These are phyloP conservation scores for Candida morakotiae DNA, from an alignment of 805 yeast species.

Conservation along the genomic window DNA sequence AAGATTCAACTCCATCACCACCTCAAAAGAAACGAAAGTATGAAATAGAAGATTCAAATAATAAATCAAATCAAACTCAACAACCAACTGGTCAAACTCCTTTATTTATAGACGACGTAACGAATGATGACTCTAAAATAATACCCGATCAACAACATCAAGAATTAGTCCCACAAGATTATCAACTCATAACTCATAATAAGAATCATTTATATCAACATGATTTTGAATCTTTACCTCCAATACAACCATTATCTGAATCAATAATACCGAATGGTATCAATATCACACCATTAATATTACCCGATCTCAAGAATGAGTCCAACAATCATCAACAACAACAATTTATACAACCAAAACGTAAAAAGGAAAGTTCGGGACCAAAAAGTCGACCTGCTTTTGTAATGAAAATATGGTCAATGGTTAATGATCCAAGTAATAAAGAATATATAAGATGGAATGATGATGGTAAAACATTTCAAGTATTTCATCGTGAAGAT, in stretches of 20 bases:
- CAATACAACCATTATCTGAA: slow-evolving; percentile 27
- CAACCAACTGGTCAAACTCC: slow-evolving; percentile 11
- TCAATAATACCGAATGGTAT: slow-evolving; percentile 22
- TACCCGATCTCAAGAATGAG: slow-evolving; percentile 7
- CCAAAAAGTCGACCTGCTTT: slow-evolving; percentile 80
- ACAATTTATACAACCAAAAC: neutral
- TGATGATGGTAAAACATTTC: slow-evolving; percentile 79
- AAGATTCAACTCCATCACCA: slow-evolving; percentile 1
- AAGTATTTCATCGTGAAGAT: slow-evolving; percentile 76
- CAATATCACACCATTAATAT: slow-evolving; percentile 14
- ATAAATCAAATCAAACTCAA: neutral
- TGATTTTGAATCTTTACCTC: slow-evolving; percentile 13
- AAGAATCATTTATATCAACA: neutral
- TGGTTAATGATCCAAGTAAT: slow-evolving; percentile 83
- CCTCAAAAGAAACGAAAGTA: slow-evolving; percentile 1
- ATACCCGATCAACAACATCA: slow-evolving; percentile 1
- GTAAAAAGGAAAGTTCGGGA: slow-evolving; percentile 26
- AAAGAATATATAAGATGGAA: slow-evolving; percentile 76
- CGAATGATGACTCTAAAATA: neutral
- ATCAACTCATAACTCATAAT: slow-evolving; percentile 3
- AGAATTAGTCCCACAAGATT: slow-evolving; percentile 7
- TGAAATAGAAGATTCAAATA: neutral
- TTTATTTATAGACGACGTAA: slow-evolving; percentile 5
- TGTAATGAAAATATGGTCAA: slow-evolving; percentile 89
- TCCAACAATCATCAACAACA: slow-evolving; percentile 2